Conservation (phyloP, 257 asterid genomes). For the Solanum habrochaites region DNA sequence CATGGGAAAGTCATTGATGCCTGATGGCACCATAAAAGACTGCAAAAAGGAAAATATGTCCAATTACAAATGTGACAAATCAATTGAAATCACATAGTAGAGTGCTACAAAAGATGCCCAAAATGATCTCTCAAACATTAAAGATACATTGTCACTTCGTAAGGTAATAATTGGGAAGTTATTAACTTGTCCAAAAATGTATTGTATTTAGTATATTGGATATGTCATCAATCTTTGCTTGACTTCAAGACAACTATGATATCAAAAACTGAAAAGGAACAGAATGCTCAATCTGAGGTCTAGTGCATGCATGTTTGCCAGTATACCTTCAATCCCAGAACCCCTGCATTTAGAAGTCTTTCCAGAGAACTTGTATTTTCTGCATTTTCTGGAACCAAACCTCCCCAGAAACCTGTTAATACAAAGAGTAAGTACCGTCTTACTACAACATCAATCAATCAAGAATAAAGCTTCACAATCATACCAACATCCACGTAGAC, state of each 20-base stretch:
- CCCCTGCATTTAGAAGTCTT: constrained; percentile 87
- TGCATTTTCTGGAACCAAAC: constrained; percentile 95
- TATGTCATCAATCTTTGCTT: neutral
- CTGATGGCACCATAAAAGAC: constrained; percentile 99
- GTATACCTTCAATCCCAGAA: constrained; percentile 87
- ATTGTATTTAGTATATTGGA: neutral
- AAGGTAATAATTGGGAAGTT: neutral
- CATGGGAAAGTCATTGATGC: constrained; percentile 96
- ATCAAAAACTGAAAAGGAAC: neutral
- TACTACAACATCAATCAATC: neutral
- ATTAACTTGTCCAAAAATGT: neutral
- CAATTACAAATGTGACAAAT: neutral
- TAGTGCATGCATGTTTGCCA: neutral
- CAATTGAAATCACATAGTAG: neutral
- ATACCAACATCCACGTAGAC: constrained; percentile 90
- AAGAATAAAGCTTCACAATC: neutral
- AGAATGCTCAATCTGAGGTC: neutral
- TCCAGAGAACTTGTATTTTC: constrained; percentile 56
- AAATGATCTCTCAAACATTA: neutral
- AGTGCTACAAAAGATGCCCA: neutral
- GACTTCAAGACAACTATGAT: neutral
- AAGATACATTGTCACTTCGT: neutral
- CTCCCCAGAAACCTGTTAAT: constrained; percentile 94
- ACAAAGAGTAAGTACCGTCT: neutral
- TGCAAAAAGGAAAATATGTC: constrained; percentile 3